phyloP scores from a whole-genome alignment of 2,329 filamentous ascomycete species.

The Pezicula radicicola region DNA sequence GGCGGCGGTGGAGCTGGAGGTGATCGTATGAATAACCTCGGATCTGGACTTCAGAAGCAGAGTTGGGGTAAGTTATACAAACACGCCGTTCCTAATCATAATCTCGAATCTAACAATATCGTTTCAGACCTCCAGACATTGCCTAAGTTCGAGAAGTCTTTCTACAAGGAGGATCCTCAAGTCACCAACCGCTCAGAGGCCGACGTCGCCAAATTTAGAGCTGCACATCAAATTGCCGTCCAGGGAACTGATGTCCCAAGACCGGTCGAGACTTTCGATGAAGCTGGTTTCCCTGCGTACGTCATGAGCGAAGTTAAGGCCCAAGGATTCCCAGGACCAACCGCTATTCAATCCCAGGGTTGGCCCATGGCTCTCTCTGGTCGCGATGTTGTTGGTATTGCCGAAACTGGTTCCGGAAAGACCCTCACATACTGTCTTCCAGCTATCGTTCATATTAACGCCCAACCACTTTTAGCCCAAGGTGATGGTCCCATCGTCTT shows the following conservation, averaged over 20 bases:
- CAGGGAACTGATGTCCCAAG: conserved; percentile 80
- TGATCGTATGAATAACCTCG: conserved; percentile 92
- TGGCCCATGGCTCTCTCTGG: conserved; percentile 99
- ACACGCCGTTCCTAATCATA: not conserved
- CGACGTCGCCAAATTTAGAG: conserved; percentile 87
- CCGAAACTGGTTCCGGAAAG: conserved; percentile 98
- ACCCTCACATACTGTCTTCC: conserved; percentile 97
- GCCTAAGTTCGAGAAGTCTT: conserved; percentile 98
- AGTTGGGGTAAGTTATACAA: conserved; percentile 67
- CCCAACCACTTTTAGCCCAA: conserved; percentile 90
- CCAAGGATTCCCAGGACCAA: conserved; percentile 90
- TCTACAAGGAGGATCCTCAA: conserved; percentile 92
- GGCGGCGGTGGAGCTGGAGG: conserved; percentile 64
- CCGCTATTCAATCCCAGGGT: conserved; percentile 95
- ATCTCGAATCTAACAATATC: conserved; percentile 9
- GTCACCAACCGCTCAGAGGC: conserved; percentile 71
- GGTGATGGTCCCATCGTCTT: conserved; percentile 96
- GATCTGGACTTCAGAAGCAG: conserved; percentile 82
- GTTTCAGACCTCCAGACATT: conserved; percentile 67
- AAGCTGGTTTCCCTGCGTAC: conserved; percentile 94
- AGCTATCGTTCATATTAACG: conserved; percentile 99
- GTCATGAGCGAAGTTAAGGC: conserved; percentile 99
- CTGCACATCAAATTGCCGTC: conserved; percentile 79
- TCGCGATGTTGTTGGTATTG: conserved; percentile 97
- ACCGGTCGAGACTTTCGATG: conserved; percentile 95